These are phyloP conservation scores for Xerocomellus intermedius DNA, from an alignment of 768 basidiomycete species.

Conservation along the genomic window DNA sequence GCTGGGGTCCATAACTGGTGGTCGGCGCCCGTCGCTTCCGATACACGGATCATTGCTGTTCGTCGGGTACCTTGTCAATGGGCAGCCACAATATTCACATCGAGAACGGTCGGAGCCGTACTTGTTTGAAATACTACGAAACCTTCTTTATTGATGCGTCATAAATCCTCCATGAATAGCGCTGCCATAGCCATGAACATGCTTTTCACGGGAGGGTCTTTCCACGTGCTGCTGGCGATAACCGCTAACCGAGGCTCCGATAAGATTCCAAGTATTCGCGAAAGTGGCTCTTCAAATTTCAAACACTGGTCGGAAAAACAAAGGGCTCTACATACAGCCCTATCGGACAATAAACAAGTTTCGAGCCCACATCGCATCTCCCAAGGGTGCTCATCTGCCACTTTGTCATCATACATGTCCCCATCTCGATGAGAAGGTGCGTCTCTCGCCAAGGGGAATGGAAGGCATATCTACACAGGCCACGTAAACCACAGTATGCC, in stretches of 20 bases:
- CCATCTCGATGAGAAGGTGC: too few relatives aligned
- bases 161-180: too few relatives aligned
- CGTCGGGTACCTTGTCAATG: background rate
- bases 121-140: too few relatives aligned
- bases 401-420: background rate
- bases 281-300: background rate
- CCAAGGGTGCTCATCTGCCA: background rate
- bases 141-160: too few relatives aligned
- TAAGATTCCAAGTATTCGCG: background rate
- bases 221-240: too few relatives aligned
- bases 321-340: too few relatives aligned
- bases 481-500: background rate
- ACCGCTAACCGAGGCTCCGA: background rate
- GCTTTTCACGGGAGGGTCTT: background rate
- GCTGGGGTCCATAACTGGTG: background rate
- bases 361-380: constrained; percentile 7
- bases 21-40: background rate
- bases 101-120: too few relatives aligned
- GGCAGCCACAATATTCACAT: background rate
- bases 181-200: too few relatives aligned
- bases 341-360: background rate
- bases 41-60: background rate
- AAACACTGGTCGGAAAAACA: background rate
- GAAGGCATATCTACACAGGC: background rate
- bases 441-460: background rate